Conservation (phyloP, 441 rosid species). For the Aleurites moluccanus region DNA sequence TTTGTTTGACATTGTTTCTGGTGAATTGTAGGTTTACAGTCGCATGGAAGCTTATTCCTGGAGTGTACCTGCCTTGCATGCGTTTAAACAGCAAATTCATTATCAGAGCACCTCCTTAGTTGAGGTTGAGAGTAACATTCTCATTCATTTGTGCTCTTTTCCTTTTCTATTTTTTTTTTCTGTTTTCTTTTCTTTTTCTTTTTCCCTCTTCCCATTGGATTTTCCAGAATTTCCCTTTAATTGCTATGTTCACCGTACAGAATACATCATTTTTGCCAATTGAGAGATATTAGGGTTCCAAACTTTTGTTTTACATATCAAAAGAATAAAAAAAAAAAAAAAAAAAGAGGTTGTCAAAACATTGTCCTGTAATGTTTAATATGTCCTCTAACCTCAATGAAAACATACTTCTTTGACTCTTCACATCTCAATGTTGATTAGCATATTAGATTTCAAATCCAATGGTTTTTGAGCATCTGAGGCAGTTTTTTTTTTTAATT, state of each 20-base stretch:
- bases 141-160: background rate
- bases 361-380: too few relatives aligned
- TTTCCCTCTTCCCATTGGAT: too few relatives aligned
- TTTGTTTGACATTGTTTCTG: conserved; percentile 42
- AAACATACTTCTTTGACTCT: too few relatives aligned
- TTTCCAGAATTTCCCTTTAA: too few relatives aligned
- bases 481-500: too few relatives aligned
- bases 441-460: too few relatives aligned
- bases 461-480: too few relatives aligned
- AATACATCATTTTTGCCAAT: background rate
- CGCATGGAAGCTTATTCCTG: conserved; percentile 52
- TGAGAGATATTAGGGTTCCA: background rate
- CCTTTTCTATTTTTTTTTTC: too few relatives aligned
- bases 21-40: conserved; percentile 73
- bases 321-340: background rate
- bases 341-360: too few relatives aligned
- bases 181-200: background rate
- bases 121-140: conserved; percentile 51
- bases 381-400: too few relatives aligned
- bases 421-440: too few relatives aligned
- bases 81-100: conserved; percentile 54
- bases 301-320: background rate
- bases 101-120: conserved; percentile 75
- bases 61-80: conserved; percentile 43
- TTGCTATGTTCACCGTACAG: background rate